Percentiles rank a stretch among this genome's conserved stretches.
Evolutionary conservation across 805 yeast species (phyloP).

Genomic region (Saturnispora zaruensis): DNA sequence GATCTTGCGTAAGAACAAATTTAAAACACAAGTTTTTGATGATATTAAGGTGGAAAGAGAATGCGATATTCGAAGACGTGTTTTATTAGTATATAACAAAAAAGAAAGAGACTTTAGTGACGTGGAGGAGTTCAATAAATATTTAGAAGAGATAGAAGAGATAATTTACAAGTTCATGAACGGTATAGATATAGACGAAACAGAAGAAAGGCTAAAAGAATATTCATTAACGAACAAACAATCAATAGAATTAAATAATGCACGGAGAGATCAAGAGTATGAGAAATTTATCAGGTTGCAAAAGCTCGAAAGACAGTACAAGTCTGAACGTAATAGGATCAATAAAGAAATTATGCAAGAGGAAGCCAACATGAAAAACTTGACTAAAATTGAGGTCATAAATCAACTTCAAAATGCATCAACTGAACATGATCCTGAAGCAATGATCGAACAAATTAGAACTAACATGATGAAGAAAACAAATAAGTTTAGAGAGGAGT

Average conservation of each 20-base stretch:
- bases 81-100: constrained; percentile 70
- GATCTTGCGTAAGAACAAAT: constrained; percentile 76
- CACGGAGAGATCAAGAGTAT: constrained; percentile 62
- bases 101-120: constrained; percentile 61
- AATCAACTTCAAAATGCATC: constrained; percentile 36
- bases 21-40: constrained; percentile 88
- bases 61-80: constrained; percentile 79
- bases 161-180: constrained; percentile 69
- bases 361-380: constrained; percentile 33
- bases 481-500: constrained; percentile 52
- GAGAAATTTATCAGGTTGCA: constrained; percentile 55
- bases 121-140: constrained; percentile 57
- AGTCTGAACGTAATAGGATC: constrained; percentile 57
- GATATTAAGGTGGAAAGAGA: constrained; percentile 86
- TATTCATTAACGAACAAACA: constrained; percentile 70
- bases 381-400: constrained; percentile 49
- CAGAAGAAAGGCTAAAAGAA: constrained; percentile 55
- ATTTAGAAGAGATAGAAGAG: constrained; percentile 77
- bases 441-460: constrained; percentile 44
- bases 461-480: constrained; percentile 52
- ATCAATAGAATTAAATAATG: constrained; percentile 67
- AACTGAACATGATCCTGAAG: constrained; percentile 30
- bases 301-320: constrained; percentile 62
- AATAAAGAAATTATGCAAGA: constrained; percentile 50
- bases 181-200: constrained; percentile 57